Evolutionary conservation across 2,329 filamentous ascomycete genomes (phyloP).

Genomic region (Teratosphaeriaceae sp.): DNA sequence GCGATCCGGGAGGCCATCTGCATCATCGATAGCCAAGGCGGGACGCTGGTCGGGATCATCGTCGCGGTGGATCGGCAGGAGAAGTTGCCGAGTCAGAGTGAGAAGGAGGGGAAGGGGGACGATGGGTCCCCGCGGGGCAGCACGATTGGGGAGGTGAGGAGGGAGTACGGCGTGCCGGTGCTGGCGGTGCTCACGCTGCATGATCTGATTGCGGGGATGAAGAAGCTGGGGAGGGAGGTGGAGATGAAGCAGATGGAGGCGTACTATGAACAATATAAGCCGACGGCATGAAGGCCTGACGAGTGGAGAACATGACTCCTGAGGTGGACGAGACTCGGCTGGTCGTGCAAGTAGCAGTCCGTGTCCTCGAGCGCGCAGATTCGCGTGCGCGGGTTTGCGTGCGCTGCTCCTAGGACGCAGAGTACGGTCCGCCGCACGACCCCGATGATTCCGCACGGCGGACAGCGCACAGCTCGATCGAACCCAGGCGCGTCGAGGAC

Average conservation of each 20-base stretch:
- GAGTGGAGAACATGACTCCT: too few relatives aligned
- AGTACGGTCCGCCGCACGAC: too few relatives aligned
- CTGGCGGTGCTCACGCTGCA: slow-evolving; percentile 76
- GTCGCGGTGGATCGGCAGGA: slow-evolving; percentile 85
- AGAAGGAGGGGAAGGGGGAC: slow-evolving; percentile 43
- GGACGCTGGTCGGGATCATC: slow-evolving; percentile 76
- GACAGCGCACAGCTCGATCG: too few relatives aligned
- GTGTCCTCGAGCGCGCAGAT: too few relatives aligned
- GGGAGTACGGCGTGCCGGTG: slow-evolving; percentile 77
- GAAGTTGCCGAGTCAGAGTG: slow-evolving; percentile 57
- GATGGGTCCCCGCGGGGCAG: slow-evolving; percentile 65
- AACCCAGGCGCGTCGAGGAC: too few relatives aligned
- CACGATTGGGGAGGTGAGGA: slow-evolving; percentile 78
- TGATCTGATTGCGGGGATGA: slow-evolving; percentile 56
- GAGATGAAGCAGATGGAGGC: slow-evolving; percentile 57
- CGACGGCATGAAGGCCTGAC: slow-evolving; percentile 27
- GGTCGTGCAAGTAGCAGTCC: too few relatives aligned
- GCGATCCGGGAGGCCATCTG: slow-evolving; percentile 88
- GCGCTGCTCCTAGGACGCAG: too few relatives aligned
- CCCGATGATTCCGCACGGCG: too few relatives aligned
- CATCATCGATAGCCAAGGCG: slow-evolving; percentile 81
- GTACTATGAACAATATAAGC: slow-evolving; percentile 50
- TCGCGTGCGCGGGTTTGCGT: too few relatives aligned
- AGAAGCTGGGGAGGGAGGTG: slow-evolving; percentile 37
- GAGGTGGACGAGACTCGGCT: too few relatives aligned